These are phyloP conservation scores for Solanum chacoense DNA, from an alignment of 305 asterid species.

Conservation along the genomic window DNA sequence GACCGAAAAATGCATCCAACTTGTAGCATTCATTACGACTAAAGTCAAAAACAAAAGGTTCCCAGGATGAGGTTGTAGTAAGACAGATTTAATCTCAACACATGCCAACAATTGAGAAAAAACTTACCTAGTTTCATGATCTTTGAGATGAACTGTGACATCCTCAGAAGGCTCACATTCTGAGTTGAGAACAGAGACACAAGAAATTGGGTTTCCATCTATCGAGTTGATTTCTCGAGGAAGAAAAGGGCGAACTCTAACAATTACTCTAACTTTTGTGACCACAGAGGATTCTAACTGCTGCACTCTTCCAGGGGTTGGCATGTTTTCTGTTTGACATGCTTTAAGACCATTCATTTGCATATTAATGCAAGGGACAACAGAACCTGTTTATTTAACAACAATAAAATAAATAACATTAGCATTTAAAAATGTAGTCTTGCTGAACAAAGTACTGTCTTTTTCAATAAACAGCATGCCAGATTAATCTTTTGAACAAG, in stretches of 20 bases:
- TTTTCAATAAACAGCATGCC: background rate
- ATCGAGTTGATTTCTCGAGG: constrained; percentile 30
- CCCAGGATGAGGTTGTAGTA: background rate
- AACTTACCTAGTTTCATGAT: constrained; percentile 53
- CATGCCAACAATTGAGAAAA: background rate
- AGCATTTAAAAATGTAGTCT: background rate
- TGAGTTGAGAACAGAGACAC: constrained; percentile 33
- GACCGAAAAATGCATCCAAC: constrained; percentile 60
- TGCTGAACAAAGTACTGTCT: background rate
- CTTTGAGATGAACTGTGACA: constrained; percentile 61
- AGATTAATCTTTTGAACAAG: background rate
- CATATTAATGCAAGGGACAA: background rate
- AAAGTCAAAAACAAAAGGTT: background rate
- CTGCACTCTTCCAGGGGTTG: constrained; percentile 28
- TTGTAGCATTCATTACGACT: constrained; percentile 82
- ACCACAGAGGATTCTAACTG: constrained; percentile 13
- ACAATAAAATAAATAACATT: background rate
- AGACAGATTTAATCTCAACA: background rate
- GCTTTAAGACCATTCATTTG: constrained; percentile 9
- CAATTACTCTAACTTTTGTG: constrained; percentile 59
- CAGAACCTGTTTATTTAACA: background rate
- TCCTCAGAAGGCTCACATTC: constrained; percentile 31
- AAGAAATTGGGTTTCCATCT: constrained; percentile 32
- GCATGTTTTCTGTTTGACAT: constrained; percentile 9
- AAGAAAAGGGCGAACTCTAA: constrained; percentile 76